Percentiles rank a stretch among this genome's conserved stretches.
phyloP scores from a whole-genome alignment of 495 filamentous ascomycete genomes.

The Lindgomyces ingoldianus region DNA sequence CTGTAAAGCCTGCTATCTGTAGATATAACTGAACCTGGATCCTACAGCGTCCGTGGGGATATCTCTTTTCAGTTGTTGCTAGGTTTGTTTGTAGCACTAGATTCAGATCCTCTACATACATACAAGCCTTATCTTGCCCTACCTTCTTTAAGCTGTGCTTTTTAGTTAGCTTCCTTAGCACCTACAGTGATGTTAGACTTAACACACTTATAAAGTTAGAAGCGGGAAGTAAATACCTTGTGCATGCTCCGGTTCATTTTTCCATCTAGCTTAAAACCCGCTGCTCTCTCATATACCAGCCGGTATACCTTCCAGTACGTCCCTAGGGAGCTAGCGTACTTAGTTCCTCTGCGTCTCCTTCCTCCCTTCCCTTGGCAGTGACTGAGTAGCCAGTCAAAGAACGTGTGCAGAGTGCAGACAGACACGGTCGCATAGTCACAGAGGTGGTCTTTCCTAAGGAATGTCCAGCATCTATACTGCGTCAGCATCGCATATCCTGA shows the following conservation, averaged over 20 bases:
- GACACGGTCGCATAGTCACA: neutral
- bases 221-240: neutral
- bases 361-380: neutral
- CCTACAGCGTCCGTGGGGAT: conserved; percentile 11
- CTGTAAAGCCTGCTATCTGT: neutral
- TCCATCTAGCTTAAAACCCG: neutral
- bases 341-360: neutral
- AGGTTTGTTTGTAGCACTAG: conserved; percentile 17
- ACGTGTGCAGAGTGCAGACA: neutral
- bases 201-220: neutral
- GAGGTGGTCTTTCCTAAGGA: neutral
- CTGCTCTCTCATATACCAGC: neutral
- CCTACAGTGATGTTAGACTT: neutral
- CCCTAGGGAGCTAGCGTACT: neutral
- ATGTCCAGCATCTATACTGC: neutral
- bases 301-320: neutral
- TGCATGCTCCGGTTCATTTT: neutral
- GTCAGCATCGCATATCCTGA: neutral
- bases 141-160: conserved; percentile 7
- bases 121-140: conserved; percentile 21
- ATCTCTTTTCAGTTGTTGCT: conserved; percentile 17
- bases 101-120: conserved; percentile 17
- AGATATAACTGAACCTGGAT: conserved; percentile 14
- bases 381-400: neutral
- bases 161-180: conserved; percentile 5